Base-by-base conservation (phyloP, 805 yeast species). In the Wickerhamiella brachini region DNA sequence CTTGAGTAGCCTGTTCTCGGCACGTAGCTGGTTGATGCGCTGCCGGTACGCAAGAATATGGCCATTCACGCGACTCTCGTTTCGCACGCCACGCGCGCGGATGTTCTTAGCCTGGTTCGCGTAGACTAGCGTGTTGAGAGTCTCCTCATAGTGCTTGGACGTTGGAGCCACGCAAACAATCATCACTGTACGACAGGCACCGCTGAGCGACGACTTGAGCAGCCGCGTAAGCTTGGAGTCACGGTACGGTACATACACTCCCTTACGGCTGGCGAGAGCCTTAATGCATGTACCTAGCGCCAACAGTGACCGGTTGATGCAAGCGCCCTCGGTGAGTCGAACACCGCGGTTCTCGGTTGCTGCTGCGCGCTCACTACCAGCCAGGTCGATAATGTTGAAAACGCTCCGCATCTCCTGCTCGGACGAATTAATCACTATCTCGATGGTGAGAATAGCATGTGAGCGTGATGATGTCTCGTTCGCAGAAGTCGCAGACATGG, bases 181-280 rank as follows among this genome's bases (percentile, higher is more conserved):
- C 97, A 90, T 90, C 4, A 87, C 89, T 0, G 97, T 90, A 63
- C 85, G 83, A 67, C 97, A 90, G 62, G 87, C 85, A 0, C 97
- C 97, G 2, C 96, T 96, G 13, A 90, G 69, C 0, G 96, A 88
- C 62, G 85, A 87, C 63, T 89, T 87, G 51, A 90, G 73, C 48
- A 90, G 70, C 56, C 97, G 69, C 0, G 97, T 90, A 50, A 90
- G 71, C 60, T 89, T 89, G 6, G 95, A 86, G 64, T 90, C 95
- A 58, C 97, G 69, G 65, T 85, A 90, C 0, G 97, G 97, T 10
- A 90, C 77, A 68, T 88, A 96, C 59, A 76, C 73, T 53, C 77
- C 68, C 48, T 77, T 70, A 51, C 81, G 73, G 5, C 79, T 77
- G 57, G 82, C 88, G 44, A 89, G 70, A 1, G 97, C 95, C 65